Evolutionary conservation across 805 yeast genomes (phyloP), one percentile per base, ranked within the genome.

Genomic region (Clavispora phyllophila): DNA sequence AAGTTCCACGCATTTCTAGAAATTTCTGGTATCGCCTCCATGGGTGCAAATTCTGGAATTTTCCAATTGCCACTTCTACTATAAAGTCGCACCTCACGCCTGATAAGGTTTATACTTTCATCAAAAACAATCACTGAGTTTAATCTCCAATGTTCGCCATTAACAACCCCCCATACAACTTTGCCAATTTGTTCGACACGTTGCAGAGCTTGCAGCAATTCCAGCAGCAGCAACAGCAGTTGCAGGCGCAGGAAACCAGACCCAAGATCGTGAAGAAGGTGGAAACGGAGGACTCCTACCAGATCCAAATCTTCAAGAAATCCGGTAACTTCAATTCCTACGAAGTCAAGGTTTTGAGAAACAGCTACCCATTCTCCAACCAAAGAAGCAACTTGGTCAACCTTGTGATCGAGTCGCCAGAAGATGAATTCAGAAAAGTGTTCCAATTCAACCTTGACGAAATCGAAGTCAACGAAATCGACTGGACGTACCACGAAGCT

Each of bases 261-360:
- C 52, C 70, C 4, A 61, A 57, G 45, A 60, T 66, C n/a, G 50
- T 66, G 33, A 66, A 62, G 52, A 60, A 61, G 44, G 49, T 63
- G 9, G 74, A 68, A 46, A 50, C 60, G 12, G 70, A 63, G 27
- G 62, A 61, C 39, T 49, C 43, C 8, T 65, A 57, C 44, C 70
- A 66, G 45, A 58, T 67, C 32, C 69, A 67, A 43, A 61, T 68
- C 39, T 62, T 55, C 47, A 67, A 68, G 48, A 48, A 52, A 26
- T 53, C 44, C 29, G 72, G 72, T 8, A 49, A 60, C 49, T 68
- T 65, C 50, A 49, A 56, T 41, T 52, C 62, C 9, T 65, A 62
- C 50, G 69, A 66, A 44, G 62, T 68, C 33, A 51, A 44, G 39
- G 53, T 51, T 3, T 37, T 50, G 29, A 49, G 51, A 33, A 45